Evolutionary conservation across 768 basidiomycete species (phyloP).

Genomic region (Phlebiopsis flavidoalba): DNA sequence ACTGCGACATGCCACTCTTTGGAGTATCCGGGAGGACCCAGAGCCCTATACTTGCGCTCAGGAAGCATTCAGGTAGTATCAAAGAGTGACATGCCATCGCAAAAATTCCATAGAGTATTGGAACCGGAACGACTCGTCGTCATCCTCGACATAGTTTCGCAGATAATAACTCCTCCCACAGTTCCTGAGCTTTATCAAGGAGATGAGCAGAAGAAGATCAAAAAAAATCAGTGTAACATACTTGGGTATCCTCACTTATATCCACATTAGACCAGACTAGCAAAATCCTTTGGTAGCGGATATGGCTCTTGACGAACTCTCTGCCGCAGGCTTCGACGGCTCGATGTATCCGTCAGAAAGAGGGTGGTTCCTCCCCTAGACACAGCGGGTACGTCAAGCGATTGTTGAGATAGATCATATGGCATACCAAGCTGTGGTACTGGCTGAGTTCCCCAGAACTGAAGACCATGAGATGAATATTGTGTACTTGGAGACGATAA

Average conservation of each 20-base stretch:
- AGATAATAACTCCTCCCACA: slow-evolving; percentile 87
- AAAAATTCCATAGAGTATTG: slow-evolving; percentile 94
- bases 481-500: neutral
- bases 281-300: slow-evolving; percentile 85
- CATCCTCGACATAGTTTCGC: slow-evolving; percentile 96
- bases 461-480: slow-evolving; percentile 6
- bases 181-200: slow-evolving; percentile 68
- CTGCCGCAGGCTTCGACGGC: slow-evolving; percentile 62
- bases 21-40: slow-evolving; percentile 89
- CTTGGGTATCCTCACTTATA: slow-evolving; percentile 72
- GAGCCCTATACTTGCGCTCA: slow-evolving; percentile 54
- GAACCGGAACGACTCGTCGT: slow-evolving; percentile 94
- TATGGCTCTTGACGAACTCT: slow-evolving; percentile 88
- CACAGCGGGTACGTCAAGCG: neutral
- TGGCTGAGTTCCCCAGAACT: slow-evolving; percentile 99
- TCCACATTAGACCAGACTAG: slow-evolving; percentile 88
- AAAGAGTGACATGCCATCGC: slow-evolving; percentile 54
- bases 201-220: neutral
- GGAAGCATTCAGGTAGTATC: neutral
- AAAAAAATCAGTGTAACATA: slow-evolving; percentile 29
- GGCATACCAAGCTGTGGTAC: slow-evolving; percentile 78
- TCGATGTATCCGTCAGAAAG: slow-evolving; percentile 87
- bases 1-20: slow-evolving; percentile 97
- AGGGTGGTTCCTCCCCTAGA: slow-evolving; percentile 58
- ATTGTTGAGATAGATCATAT: neutral